Conservation (phyloP, 23 red algal genomes). For the Cyanidium caldarium region DNA sequence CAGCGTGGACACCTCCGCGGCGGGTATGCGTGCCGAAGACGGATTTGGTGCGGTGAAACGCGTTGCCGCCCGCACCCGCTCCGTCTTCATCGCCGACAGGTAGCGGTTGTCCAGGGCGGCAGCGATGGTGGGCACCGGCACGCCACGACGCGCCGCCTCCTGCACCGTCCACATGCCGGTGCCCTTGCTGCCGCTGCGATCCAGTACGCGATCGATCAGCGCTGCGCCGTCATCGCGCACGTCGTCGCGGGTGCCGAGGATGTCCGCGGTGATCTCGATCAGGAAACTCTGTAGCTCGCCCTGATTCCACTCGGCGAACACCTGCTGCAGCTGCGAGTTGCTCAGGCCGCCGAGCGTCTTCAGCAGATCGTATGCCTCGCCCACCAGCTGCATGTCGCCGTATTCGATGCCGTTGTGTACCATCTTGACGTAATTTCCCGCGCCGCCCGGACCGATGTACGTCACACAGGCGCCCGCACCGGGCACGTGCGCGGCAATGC, state of each 20-base stretch:
- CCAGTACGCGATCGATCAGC: conserved; percentile 59
- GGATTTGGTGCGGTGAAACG: not conserved
- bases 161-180: conserved; percentile 98
- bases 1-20: not conserved
- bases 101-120: conserved; percentile 78
- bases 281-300: conserved; percentile 72
- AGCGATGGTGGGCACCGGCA: conserved; percentile 68
- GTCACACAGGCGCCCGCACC: conserved; percentile 21
- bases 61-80: conserved; percentile 26
- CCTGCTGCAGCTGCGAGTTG: conserved; percentile 19
- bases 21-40: not conserved
- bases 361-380: conserved; percentile 22
- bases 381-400: conserved; percentile 53
- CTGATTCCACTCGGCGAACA: conserved; percentile 80
- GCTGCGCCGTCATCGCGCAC: conserved; percentile 37
- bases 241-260: conserved; percentile 45
- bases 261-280: conserved; percentile 83
- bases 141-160: conserved; percentile 59
- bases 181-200: conserved; percentile 80
- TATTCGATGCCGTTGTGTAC: conserved; percentile 85
- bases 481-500: conserved; percentile 45
- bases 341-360: conserved; percentile 24
- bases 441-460: conserved; percentile 33
- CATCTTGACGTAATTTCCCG: conserved; percentile 83
- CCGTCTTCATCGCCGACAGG: conserved; percentile 79